Base-by-base conservation (phyloP, 345 rosid species). In the Lepidium aucheri region DNA sequence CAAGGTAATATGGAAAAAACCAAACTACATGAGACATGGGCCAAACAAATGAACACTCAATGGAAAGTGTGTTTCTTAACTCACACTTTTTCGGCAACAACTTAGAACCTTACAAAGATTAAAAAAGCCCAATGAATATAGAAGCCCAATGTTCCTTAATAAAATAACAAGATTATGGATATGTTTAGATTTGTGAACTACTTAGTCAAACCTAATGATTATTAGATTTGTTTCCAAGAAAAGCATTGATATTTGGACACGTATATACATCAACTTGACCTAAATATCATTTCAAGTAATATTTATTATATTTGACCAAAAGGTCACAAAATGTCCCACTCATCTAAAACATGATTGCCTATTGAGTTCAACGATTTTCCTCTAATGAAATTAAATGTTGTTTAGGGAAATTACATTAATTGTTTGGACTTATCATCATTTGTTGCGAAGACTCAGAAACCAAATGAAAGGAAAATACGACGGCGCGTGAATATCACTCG, bases 291-390 rank as follows among this genome's bases (percentile, higher is more conserved):
- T 44, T 42, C 7, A 14, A 51, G 61, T 14, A 39, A 28, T 13
- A 49, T 65, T 72, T 8, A 49, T 59, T 65, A 24, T 8, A 40
- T 65, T 65, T 57, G 76, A 72, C 76, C 34, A 65, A 65, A 65
- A 49, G 30, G 54, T 57, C 60, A 41, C 40, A 65, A 12, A 56
- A 47, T 65, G 70, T 65, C 53, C 6, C 13, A 57, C 39, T 72
- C 76, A 64, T 47, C 35, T 65, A 51, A 64, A 47, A 24, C 11
- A 65, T 56, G 12, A 72, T 64, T 70, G 26, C 26, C 26, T 3
- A 24, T 24, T 24, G 33, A 40, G 49, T 59, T 72, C 67, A 50
- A 65, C 41, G 5, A 8, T 34, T 51, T 56, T 42, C 57, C 20
- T 10, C 39, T 36, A 5, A 70, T 8, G 35, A 38, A 36, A 54